Evolutionary conservation across 2,329 filamentous ascomycete species (phyloP).

Genomic region (Thyridium curvatum): DNA sequence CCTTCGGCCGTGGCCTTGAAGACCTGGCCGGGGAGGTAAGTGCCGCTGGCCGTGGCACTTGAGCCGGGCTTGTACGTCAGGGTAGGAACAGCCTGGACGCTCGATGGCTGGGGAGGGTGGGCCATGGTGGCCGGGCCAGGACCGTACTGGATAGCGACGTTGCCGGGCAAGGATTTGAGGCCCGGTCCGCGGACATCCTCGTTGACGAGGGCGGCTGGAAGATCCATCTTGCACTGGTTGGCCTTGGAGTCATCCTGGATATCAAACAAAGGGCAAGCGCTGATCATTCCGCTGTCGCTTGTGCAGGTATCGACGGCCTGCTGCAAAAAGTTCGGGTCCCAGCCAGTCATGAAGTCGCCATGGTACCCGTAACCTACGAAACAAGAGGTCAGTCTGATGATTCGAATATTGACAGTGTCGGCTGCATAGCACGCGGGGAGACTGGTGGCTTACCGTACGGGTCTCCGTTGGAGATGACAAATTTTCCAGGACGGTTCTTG

Average conservation of each 20-base stretch:
- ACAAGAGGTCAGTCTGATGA: too few relatives aligned
- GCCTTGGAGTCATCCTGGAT: slow-evolving; percentile 54
- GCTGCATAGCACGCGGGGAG: too few relatives aligned
- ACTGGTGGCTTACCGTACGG: slow-evolving; percentile 52
- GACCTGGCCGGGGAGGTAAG: slow-evolving; percentile 33
- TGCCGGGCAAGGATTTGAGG: slow-evolving; percentile 57
- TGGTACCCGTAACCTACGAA: slow-evolving; percentile 75
- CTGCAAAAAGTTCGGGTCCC: slow-evolving; percentile 65
- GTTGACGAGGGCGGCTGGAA: slow-evolving; percentile 44
- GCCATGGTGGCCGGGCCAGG: slow-evolving; percentile 15
- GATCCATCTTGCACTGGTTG: slow-evolving; percentile 53
- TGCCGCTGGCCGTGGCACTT: slow-evolving; percentile 18
- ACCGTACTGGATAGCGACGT: slow-evolving; percentile 37
- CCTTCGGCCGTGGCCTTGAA: slow-evolving; percentile 18
- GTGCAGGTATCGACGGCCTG: slow-evolving; percentile 71
- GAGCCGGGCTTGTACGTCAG: slow-evolving; percentile 30
- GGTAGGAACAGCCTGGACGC: slow-evolving; percentile 16
- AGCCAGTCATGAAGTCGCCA: slow-evolving; percentile 75
- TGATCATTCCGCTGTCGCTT: slow-evolving; percentile 58
- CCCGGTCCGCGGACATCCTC: slow-evolving; percentile 56
- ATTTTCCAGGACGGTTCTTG: slow-evolving; percentile 55
- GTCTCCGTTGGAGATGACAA: slow-evolving; percentile 75
- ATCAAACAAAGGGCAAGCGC: slow-evolving; percentile 70
- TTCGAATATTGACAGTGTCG: too few relatives aligned
- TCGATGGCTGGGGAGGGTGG: slow-evolving; percentile 9